These are phyloP conservation scores for Ganoderma resinaceum DNA, from an alignment of 1,284 basidiomycete species.

Conservation along the genomic window DNA sequence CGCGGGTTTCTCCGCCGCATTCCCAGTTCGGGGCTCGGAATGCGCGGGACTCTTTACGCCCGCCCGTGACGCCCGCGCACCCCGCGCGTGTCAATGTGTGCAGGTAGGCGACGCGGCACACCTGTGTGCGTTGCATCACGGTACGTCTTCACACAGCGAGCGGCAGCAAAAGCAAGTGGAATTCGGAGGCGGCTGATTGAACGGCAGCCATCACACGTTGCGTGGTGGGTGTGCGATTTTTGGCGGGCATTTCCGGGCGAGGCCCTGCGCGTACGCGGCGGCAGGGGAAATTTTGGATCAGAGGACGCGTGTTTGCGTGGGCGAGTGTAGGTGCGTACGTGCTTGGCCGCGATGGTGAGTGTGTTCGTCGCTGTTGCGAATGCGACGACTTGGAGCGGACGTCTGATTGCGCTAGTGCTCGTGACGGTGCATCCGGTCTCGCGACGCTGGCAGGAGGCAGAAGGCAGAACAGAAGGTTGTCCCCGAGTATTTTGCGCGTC, in stretches of 20 bases:
- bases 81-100: not conserved
- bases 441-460: not conserved
- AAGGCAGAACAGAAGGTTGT: not conserved
- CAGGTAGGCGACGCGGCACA: not conserved
- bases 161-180: not conserved
- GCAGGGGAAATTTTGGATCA: not conserved
- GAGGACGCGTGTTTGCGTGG: not conserved
- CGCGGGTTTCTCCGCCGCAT: not conserved
- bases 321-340: not conserved
- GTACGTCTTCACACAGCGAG: not conserved
- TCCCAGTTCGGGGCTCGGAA: not conserved
- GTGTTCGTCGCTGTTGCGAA: not conserved
- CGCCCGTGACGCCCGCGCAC: not conserved
- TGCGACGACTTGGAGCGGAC: not conserved
- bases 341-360: not conserved
- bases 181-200: not conserved
- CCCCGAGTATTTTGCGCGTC: not conserved
- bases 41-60: not conserved
- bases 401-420: not conserved
- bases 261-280: not conserved
- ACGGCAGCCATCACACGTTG: constrained; percentile 2
- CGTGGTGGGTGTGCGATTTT: not conserved
- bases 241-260: not conserved
- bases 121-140: not conserved
- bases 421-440: not conserved